These are phyloP conservation scores for Epichloe sylvatica DNA, from an alignment of 2,329 filamentous ascomycete species.

Conservation along the genomic window DNA sequence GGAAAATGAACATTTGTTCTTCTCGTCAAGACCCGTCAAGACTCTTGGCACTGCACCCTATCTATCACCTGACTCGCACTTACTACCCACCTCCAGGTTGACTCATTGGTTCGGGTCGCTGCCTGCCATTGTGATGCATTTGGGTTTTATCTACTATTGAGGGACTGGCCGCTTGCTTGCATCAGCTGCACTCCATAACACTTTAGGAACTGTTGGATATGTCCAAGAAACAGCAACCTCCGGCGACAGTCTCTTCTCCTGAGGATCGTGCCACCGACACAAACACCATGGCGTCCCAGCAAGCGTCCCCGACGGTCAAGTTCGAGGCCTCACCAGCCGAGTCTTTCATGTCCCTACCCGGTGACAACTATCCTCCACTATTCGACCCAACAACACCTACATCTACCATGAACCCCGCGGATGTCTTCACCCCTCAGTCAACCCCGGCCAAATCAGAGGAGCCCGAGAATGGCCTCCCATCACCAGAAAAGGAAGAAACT, in stretches of 20 bases:
- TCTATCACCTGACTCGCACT: slow-evolving; percentile 12
- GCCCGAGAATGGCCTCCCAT: slow-evolving; percentile 4
- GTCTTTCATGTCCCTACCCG: slow-evolving; percentile 37
- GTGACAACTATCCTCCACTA: slow-evolving; percentile 35
- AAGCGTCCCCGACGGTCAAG: slow-evolving; percentile 32
- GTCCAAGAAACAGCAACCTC: not conserved
- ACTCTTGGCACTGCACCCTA: not conserved
- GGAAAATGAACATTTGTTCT: slow-evolving; percentile 5
- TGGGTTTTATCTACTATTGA: slow-evolving; percentile 8
- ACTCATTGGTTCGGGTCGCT: slow-evolving; percentile 11
- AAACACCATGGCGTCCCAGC: slow-evolving; percentile 25
- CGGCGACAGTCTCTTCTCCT: not conserved
- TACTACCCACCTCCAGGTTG: slow-evolving; percentile 6
- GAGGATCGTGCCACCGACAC: not conserved
- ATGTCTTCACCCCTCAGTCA: slow-evolving; percentile 36
- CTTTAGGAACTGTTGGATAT: slow-evolving; percentile 4
- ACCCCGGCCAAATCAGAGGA: slow-evolving; percentile 15
- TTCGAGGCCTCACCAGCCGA: slow-evolving; percentile 41
- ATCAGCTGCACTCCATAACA: not conserved
- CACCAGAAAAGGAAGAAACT: slow-evolving; percentile 9
- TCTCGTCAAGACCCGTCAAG: slow-evolving; percentile 3
- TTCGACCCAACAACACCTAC: slow-evolving; percentile 25
- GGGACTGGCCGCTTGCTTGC: slow-evolving; percentile 6
- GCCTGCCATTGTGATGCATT: slow-evolving; percentile 11
- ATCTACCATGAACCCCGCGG: slow-evolving; percentile 29